These are phyloP conservation scores for Amanita pseudoporphyria DNA, from an alignment of 768 basidiomycete species.

Conservation along the genomic window DNA sequence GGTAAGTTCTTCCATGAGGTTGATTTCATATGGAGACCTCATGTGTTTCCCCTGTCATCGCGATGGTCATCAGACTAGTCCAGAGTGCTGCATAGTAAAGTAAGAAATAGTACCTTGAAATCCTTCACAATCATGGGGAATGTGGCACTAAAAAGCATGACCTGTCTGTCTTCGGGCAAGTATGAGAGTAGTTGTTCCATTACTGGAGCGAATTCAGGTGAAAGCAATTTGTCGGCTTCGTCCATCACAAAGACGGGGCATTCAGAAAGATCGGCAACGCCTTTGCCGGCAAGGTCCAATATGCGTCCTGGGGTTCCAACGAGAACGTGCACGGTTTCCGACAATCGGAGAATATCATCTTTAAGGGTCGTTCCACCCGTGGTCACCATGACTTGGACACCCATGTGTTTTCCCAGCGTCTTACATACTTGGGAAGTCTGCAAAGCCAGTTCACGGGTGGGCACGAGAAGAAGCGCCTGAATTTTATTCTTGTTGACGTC, in stretches of 20 bases:
- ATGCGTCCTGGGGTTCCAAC: conserved; percentile 97
- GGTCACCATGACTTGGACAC: conserved; percentile 96
- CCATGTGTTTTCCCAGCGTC: conserved; percentile 92
- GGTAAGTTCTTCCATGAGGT: conserved; percentile 99
- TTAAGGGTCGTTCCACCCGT: conserved; percentile 97
- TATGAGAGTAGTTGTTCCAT: conserved; percentile 92
- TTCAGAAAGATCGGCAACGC: conserved; percentile 86
- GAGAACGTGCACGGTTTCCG: conserved; percentile 88
- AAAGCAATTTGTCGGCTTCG: conserved; percentile 96
- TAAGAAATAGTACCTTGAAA: conserved; percentile 64
- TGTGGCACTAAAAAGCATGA: conserved; percentile 98
- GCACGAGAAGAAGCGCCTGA: conserved; percentile 93
- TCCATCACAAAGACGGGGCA: conserved; percentile 99
- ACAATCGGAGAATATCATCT: conserved; percentile 91
- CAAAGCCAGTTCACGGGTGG: conserved; percentile 96
- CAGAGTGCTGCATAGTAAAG: background rate
- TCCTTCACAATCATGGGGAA: conserved; percentile 99
- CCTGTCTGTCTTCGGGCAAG: conserved; percentile 80
- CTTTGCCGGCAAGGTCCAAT: conserved; percentile 88
- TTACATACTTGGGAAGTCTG: conserved; percentile 99
- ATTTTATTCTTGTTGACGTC: conserved; percentile 80
- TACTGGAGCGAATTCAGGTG: conserved; percentile 95
- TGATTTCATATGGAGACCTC: conserved; percentile 93
- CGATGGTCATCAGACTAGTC: conserved; percentile 2
- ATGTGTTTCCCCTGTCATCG: conserved; percentile 82